These are phyloP conservation scores for Spergularia marina DNA, from an alignment of 148 eudicot genomes.

Conservation along the genomic window DNA sequence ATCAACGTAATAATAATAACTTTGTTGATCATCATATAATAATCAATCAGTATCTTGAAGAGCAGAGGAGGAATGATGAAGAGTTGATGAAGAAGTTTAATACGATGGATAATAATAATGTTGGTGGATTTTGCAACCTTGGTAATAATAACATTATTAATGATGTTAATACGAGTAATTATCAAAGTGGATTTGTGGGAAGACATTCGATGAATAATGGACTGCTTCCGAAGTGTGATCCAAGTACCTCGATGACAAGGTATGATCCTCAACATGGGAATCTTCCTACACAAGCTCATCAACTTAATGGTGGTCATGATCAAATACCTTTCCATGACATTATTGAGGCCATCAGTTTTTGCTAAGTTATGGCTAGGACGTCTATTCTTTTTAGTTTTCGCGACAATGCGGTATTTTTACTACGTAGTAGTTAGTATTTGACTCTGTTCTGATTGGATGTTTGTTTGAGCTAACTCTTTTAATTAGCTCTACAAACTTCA, in stretches of 20 bases:
- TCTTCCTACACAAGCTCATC: neutral
- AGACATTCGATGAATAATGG: neutral
- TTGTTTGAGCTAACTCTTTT: too few species aligned
- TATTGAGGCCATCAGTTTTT: too few species aligned
- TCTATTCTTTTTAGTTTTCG: too few species aligned
- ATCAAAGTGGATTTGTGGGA: neutral
- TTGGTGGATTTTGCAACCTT: neutral
- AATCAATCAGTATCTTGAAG: neutral
- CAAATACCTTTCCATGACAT: too few species aligned
- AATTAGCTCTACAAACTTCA: too few species aligned
- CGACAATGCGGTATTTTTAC: too few species aligned
- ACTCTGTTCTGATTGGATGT: too few species aligned
- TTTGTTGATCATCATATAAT: too few species aligned
- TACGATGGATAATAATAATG: neutral
- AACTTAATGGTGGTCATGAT: neutral
- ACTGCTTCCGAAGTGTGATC: neutral
- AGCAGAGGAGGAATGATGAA: neutral
- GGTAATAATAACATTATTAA: neutral
- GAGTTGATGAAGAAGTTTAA: neutral
- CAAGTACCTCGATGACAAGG: neutral
- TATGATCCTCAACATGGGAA: neutral
- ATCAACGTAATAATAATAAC: neutral
- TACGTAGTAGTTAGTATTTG: too few species aligned
- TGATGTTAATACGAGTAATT: slow-evolving; percentile 1
- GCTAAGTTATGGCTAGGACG: too few species aligned